A percentile compares a stretch with the other conserved stretches of the same genome.
These are phyloP conservation scores for Globisporangium rhizosaccharum DNA, from an alignment of 352 stramenopile genomes.

Conservation along the genomic window DNA sequence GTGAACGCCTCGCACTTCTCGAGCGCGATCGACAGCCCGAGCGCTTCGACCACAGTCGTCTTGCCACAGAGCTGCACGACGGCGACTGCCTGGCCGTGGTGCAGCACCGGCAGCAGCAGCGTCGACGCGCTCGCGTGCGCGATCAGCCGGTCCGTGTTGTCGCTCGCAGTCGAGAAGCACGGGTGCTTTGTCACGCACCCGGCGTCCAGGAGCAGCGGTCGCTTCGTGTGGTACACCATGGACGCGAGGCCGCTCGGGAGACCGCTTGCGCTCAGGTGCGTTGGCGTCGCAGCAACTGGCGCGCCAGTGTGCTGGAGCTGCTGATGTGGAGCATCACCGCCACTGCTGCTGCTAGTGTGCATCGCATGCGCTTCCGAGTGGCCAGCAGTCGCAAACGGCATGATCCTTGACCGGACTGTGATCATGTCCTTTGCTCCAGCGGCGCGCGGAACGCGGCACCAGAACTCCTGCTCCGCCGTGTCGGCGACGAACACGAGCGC, in stretches of 20 bases:
- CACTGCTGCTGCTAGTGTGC: too few relatives aligned
- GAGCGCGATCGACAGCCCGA: slow-evolving; percentile 56
- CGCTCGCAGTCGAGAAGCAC: slow-evolving; percentile 42
- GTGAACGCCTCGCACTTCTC: slow-evolving; percentile 61
- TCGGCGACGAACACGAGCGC: slow-evolving; percentile 65
- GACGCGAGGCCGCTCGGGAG: slow-evolving; percentile 53
- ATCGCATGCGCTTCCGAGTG: neutral
- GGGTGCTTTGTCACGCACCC: slow-evolving; percentile 40
- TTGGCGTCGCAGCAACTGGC: too few relatives aligned
- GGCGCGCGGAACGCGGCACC: slow-evolving; percentile 45
- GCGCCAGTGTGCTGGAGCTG: neutral
- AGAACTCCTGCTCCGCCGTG: slow-evolving; percentile 70
- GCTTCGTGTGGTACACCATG: slow-evolving; percentile 61
- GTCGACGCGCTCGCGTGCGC: slow-evolving; percentile 50
- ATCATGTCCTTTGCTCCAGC: slow-evolving; percentile 16
- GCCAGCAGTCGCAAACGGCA: slow-evolving; percentile 18
- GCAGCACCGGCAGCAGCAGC: slow-evolving; percentile 47
- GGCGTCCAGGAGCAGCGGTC: slow-evolving; percentile 47
- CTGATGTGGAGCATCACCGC: neutral
- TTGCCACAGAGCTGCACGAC: slow-evolving; percentile 69
- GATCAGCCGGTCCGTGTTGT: slow-evolving; percentile 63
- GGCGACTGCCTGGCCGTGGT: slow-evolving; percentile 28
- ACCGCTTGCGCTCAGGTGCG: neutral
- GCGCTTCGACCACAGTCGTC: slow-evolving; percentile 40
- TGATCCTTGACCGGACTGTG: slow-evolving; percentile 41